phyloP scores from a whole-genome alignment of 2,329 filamentous ascomycete species.

The Fusarium sp. region DNA sequence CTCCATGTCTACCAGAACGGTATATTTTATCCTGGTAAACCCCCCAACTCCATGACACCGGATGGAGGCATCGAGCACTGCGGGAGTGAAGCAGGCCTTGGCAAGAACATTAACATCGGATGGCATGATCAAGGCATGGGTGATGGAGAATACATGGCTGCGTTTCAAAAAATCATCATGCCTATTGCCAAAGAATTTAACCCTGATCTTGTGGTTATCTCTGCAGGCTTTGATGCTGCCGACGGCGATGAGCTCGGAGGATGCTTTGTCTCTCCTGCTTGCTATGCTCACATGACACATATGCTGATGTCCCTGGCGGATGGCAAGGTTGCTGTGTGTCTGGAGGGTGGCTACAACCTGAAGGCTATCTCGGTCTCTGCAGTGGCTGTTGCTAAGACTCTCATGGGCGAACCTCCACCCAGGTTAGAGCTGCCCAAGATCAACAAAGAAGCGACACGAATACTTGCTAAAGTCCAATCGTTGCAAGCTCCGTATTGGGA shows the following conservation, averaged over 20 bases:
- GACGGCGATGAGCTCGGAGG: conserved; percentile 92
- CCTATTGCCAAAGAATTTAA: conserved; percentile 94
- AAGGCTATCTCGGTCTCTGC: conserved; percentile 92
- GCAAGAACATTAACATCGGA: conserved; percentile 74
- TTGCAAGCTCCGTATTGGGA: conserved; percentile 82
- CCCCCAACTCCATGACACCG: conserved; percentile 66
- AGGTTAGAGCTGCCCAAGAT: conserved; percentile 67
- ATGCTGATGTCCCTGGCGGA: conserved; percentile 96
- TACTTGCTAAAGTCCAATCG: conserved; percentile 69
- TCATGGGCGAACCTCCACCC: conserved; percentile 93
- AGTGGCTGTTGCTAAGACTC: conserved; percentile 86
- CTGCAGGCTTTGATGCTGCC: conserved; percentile 95
- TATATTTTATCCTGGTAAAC: conserved; percentile 82
- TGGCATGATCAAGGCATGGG: conserved; percentile 84
- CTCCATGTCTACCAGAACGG: conserved; percentile 89
- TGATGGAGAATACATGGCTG: conserved; percentile 95
- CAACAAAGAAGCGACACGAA: conserved; percentile 66
- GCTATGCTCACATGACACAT: conserved; percentile 98
- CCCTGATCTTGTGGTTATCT: conserved; percentile 94
- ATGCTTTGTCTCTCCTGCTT: conserved; percentile 89
- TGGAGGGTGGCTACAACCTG: conserved; percentile 97
- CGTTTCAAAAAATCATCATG: conserved; percentile 96
- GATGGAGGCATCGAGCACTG: conserved; percentile 72
- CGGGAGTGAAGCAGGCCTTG: conserved; percentile 65
- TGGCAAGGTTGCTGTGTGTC: conserved; percentile 89